Conservation (phyloP, 371 early-diverging fungal genomes). For the Mortierella sp. region DNA sequence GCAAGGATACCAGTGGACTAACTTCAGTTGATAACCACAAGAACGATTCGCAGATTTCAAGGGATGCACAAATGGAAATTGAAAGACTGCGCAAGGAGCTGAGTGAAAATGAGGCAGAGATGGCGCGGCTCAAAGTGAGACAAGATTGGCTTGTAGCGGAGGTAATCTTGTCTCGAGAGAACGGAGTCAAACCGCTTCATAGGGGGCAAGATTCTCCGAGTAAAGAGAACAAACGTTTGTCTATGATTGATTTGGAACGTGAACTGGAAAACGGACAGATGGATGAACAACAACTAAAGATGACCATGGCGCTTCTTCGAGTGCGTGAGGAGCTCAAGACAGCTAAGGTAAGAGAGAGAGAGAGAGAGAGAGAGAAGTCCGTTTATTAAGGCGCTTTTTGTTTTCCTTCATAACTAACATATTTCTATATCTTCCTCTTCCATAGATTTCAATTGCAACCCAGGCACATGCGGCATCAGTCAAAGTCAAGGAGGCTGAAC, state of each 20-base stretch:
- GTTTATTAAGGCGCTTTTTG: not conserved
- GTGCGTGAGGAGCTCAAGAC: slow-evolving; percentile 44
- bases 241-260: slow-evolving; percentile 37
- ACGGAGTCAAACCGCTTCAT: too few species aligned
- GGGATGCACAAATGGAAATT: slow-evolving; percentile 31
- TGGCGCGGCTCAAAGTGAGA: slow-evolving; percentile 34
- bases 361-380: too few species aligned
- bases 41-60: too few species aligned
- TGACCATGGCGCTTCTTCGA: slow-evolving; percentile 35
- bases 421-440: not conserved
- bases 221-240: slow-evolving; percentile 21
- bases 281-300: slow-evolving; percentile 39
- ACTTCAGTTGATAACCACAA: too few species aligned
- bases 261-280: slow-evolving; percentile 29
- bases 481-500: slow-evolving; percentile 62
- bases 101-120: slow-evolving; percentile 9
- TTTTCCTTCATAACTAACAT: not conserved
- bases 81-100: slow-evolving; percentile 21
- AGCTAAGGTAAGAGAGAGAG: slow-evolving; percentile 34
- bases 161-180: slow-evolving; percentile 18
- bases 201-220: too few species aligned
- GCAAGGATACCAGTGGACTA: too few species aligned
- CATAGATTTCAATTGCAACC: slow-evolving; percentile 55
- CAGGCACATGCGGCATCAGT: slow-evolving; percentile 65
- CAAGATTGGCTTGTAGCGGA: slow-evolving; percentile 47